These are phyloP conservation scores for Drechslerella stenobrocha DNA, from an alignment of 2,329 filamentous ascomycete genomes.

Conservation along the genomic window DNA sequence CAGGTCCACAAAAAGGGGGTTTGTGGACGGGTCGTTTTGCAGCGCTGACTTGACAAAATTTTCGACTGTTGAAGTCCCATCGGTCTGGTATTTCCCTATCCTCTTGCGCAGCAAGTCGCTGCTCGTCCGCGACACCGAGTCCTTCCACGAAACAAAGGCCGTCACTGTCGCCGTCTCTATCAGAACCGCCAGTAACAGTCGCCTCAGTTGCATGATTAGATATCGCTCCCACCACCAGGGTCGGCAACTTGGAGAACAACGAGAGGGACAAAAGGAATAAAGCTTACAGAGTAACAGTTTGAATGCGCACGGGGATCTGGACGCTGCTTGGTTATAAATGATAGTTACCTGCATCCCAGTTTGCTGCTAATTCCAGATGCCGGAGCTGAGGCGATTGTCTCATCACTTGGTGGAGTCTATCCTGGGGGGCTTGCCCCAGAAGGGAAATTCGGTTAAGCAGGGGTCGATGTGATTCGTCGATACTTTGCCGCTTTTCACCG, in stretches of 20 bases:
- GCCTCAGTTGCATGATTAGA: conserved; percentile 28
- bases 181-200: conserved; percentile 20
- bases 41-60: conserved; percentile 22
- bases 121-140: conserved; percentile 37
- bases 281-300: not conserved
- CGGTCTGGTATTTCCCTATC: not conserved
- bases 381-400: not conserved
- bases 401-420: not conserved
- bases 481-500: not conserved
- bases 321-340: conserved; percentile 29
- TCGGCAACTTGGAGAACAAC: conserved; percentile 8
- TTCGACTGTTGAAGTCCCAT: conserved; percentile 23
- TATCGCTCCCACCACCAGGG: conserved; percentile 23
- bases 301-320: not conserved
- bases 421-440: not conserved
- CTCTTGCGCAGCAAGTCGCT: conserved; percentile 34
- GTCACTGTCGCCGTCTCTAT: conserved; percentile 15
- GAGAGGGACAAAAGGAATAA: conserved; percentile 3
- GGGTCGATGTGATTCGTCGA: not conserved
- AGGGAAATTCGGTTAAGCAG: not conserved
- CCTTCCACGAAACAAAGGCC: conserved; percentile 33
- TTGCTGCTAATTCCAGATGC: not conserved
- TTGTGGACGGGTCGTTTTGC: conserved; percentile 9
- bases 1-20: conserved; percentile 44
- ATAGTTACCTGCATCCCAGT: not conserved